Evolutionary conservation across 352 stramenopile genomes (phyloP), one percentile per base, ranked within the genome.

Genomic region (Phytophthora quininea): DNA sequence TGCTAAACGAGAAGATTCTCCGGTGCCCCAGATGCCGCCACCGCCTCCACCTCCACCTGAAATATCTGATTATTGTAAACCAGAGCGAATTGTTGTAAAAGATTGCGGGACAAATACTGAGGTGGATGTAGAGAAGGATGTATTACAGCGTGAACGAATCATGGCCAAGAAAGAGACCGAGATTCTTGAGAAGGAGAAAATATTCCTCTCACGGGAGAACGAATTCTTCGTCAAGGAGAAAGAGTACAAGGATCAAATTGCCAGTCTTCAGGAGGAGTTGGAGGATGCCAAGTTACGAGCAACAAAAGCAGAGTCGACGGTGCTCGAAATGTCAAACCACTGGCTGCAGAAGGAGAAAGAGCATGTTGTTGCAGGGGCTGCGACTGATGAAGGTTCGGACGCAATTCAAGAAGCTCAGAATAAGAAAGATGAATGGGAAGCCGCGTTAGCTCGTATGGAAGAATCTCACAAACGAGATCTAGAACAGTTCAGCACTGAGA

Each of bases 81-180:
- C 37, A 29, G 47, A 76, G 11, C 68, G 72, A 4, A 19, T 89
- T 12, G 54, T 88, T 14, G 24, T 86, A 29, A 82, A 80, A 32
- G 84, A 92, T 19, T 67, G 35, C n/a, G 61, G 71, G 15, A 91
- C 80, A 2, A 92, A 92, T 30, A 92, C 84, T 0, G 82, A 89
- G 2, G 24, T 82, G 3, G 73, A 89, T 58, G 51, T 81, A 9
- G 80, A 89, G 15, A 83, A 82, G 29, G 67, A 84, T 15, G 64
- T 90, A 6, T 40, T 87, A 0, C 58, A 64, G 5, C 79, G 80
- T 30, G 82, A 91, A 12, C 70, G 76, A 15, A 35, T 49, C 12
- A 46, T 87, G 8, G 42, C 62, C 0, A 58, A 78, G 48, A 69
- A 61, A 61, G 78, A 87, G 46, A 69, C 63, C 1, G 52, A 60